phyloP scores from a whole-genome alignment of 106 monocot genomes.

The Vanilla planifolia region DNA sequence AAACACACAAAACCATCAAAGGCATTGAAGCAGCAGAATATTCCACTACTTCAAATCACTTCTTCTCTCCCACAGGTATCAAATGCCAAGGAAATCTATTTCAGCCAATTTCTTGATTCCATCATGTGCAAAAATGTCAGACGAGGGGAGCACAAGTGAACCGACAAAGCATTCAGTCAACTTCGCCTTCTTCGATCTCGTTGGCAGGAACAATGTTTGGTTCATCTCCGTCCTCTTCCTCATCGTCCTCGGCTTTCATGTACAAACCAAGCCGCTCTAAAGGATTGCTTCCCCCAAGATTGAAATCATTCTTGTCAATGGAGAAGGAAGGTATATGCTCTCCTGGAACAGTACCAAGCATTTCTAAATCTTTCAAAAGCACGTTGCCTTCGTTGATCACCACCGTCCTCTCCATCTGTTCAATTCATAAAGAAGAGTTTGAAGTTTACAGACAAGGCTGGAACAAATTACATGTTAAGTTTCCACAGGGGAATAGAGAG shows the following conservation, averaged over 20 bases:
- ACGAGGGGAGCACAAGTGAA: too few relatives aligned
- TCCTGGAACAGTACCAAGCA: slow-evolving; percentile 46
- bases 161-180: too few relatives aligned
- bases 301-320: slow-evolving; percentile 58
- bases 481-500: not conserved
- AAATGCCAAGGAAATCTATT: too few relatives aligned
- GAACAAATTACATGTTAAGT: slow-evolving; percentile 1
- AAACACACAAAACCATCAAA: too few relatives aligned
- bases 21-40: too few relatives aligned
- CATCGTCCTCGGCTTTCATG: slow-evolving; percentile 87
- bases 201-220: slow-evolving; percentile 9
- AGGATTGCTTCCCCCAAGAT: slow-evolving; percentile 58
- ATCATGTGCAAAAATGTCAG: too few relatives aligned
- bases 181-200: slow-evolving; percentile 59
- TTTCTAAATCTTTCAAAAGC: slow-evolving; percentile 74
- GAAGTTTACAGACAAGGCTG: not conserved
- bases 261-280: slow-evolving; percentile 85
- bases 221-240: slow-evolving; percentile 63
- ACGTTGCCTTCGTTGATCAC: slow-evolving; percentile 61
- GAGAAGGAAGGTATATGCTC: slow-evolving; percentile 54
- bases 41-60: too few relatives aligned
- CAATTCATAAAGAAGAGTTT: not conserved
- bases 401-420: slow-evolving; percentile 81
- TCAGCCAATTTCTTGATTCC: too few relatives aligned
- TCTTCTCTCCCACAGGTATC: too few relatives aligned